Evolutionary conservation across 441 rosid species (phyloP), one percentile per base, ranked within the genome.

Genomic region (Brassica balearica): DNA sequence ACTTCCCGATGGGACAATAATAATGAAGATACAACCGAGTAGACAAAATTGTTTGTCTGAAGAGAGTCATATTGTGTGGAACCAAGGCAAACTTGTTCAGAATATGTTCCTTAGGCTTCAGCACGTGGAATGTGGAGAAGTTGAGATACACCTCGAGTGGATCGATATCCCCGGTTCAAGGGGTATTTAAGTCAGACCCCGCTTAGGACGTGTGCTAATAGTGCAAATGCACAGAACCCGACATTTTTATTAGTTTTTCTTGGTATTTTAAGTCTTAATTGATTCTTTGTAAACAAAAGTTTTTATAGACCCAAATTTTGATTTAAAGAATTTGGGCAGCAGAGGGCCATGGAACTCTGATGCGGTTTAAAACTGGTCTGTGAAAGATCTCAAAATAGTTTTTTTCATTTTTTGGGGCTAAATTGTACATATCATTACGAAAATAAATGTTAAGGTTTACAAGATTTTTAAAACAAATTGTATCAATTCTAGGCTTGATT

Each of bases 141-240:
- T 88, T 1, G 81, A 87, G 79, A 55, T 88, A 66, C 91, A 84
- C 29, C 73, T 90, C 32, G 75, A 86, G 69, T 90, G 95, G 95
- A 74, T 90, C 10, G 81, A 85, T 60, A 25, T 94, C 51, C 92
- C 94, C 0, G 92, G 92, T 53, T 74, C 89, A 2, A 87, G 82
- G 83, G 96, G 93, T n/a, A 20, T 87, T 32, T 84, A 81, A 72
- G 59, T 56, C 58, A 15, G 22, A 15, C 59, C 9, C 22, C 3
- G 2, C 22, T 53, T 53, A 14, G 19, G 59, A 14, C 20, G 58
- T 51, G 58, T 51, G 58, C 9, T 51, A 8, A 51, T 8, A 14
- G 58, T 6, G 58, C 19, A 51, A 46, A n/a, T 5, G 56, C 20
- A 53, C 59, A 53, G 3, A 53, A 53, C 59, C 22, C 58, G 15